phyloP scores from a whole-genome alignment of 495 filamentous ascomycete species.

The Hypoxylon cercidicola region DNA sequence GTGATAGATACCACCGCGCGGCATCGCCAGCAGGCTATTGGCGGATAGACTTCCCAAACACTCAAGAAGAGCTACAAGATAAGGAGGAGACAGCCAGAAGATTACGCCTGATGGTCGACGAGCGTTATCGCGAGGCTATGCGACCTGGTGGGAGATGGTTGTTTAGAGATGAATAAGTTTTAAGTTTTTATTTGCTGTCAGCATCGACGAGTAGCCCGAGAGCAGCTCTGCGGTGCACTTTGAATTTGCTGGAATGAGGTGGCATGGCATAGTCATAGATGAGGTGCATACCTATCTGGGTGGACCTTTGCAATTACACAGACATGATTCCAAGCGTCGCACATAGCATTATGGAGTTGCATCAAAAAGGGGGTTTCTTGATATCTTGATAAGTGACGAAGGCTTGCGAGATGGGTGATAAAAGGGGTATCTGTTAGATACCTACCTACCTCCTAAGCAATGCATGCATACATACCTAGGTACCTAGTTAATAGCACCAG shows the following conservation, averaged over 20 bases:
- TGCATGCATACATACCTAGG: neutral
- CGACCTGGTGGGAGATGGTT: conserved; percentile 76
- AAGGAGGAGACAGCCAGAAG: conserved; percentile 67
- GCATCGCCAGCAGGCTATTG: conserved; percentile 87
- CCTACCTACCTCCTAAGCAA: no score
- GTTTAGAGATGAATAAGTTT: conserved; percentile 78
- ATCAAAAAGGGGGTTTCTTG: no score
- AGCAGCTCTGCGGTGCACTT: conserved; percentile 6
- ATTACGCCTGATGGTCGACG: conserved; percentile 71
- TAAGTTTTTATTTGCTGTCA: neutral
- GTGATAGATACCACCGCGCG: conserved; percentile 74
- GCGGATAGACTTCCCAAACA: conserved; percentile 86
- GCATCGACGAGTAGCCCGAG: neutral
- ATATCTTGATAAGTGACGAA: no score
- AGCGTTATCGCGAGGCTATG: conserved; percentile 85
- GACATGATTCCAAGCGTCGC: no score
- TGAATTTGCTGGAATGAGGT: conserved; percentile 4
- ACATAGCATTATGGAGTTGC: neutral
- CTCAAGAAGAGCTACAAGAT: conserved; percentile 76
- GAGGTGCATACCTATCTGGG: neutral
- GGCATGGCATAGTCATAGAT: neutral
- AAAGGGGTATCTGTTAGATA: no score
- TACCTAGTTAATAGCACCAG: neutral
- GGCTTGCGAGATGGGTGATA: no score
- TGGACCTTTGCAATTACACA: neutral